Percentiles rank a stretch among this genome's conserved stretches.
Conservation (phyloP, 768 basidiomycete genomes). For the Agrocybe chaxingu region DNA sequence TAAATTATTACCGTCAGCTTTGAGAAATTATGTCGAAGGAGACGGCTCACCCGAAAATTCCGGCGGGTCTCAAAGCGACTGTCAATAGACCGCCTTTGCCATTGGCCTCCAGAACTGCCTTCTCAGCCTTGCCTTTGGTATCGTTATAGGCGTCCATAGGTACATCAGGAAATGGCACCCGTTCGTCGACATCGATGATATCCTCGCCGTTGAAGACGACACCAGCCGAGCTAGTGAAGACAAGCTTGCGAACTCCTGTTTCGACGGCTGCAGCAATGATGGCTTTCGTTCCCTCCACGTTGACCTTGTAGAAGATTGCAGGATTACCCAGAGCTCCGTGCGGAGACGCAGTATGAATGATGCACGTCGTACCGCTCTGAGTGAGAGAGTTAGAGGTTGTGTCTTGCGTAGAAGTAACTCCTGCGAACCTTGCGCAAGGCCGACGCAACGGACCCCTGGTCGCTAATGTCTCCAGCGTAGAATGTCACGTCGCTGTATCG, state of each 20-base stretch:
- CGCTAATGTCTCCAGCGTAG: constrained; percentile 86
- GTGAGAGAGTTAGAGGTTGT: neutral
- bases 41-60: constrained; percentile 84
- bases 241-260: constrained; percentile 75
- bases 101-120: constrained; percentile 81
- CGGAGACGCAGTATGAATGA: constrained; percentile 93
- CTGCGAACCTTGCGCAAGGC: constrained; percentile 69
- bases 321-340: constrained; percentile 63
- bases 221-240: constrained; percentile 92
- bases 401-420: neutral
- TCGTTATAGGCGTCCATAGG: constrained; percentile 91
- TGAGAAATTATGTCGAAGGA: neutral
- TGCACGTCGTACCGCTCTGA: constrained; percentile 80
- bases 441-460: constrained; percentile 63
- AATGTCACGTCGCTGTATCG: constrained; percentile 85
- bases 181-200: constrained; percentile 85
- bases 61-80: constrained; percentile 87
- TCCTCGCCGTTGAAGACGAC: constrained; percentile 84
- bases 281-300: constrained; percentile 86
- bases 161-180: constrained; percentile 67
- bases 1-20: constrained; percentile 24
- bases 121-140: constrained; percentile 89
- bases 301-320: constrained; percentile 85
- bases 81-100: constrained; percentile 82
- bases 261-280: constrained; percentile 80